Conservation (phyloP, 257 asterid genomes). For the Solanum tacnaense region DNA sequence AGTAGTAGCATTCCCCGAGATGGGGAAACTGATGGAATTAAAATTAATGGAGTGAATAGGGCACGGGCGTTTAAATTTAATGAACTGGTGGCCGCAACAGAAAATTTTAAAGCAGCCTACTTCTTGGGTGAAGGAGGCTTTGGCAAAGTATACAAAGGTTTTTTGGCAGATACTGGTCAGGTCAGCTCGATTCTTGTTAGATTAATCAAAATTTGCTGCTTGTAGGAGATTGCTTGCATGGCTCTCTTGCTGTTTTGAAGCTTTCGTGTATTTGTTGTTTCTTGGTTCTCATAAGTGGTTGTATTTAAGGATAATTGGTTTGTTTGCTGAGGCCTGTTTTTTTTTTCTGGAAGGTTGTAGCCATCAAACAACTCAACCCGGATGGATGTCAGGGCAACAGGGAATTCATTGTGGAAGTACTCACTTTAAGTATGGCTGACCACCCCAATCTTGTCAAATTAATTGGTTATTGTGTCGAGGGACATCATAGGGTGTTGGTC, state of each 20-base stretch:
- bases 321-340: not conserved
- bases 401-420: slow-evolving; percentile 64
- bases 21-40: slow-evolving; percentile 2
- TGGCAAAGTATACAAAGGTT: slow-evolving; percentile 57
- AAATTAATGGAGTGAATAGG: slow-evolving; percentile 1
- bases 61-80: slow-evolving; percentile 13
- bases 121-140: slow-evolving; percentile 72
- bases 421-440: slow-evolving; percentile 42
- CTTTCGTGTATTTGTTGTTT: not conserved
- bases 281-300: not conserved
- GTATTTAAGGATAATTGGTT: not conserved
- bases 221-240: not conserved
- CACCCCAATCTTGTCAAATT: slow-evolving; percentile 69
- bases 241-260: not conserved
- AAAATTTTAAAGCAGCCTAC: slow-evolving; percentile 35
- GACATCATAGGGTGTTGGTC: slow-evolving; percentile 60
- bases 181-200: slow-evolving; percentile 19
- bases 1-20: slow-evolving; percentile 4
- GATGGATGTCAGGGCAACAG: slow-evolving; percentile 61
- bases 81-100: slow-evolving; percentile 38
- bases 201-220: not conserved
- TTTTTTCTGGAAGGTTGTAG: slow-evolving; percentile 33
- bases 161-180: slow-evolving; percentile 36
- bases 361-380: slow-evolving; percentile 63
- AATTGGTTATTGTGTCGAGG: slow-evolving; percentile 67